Evolutionary conservation across 2,329 filamentous ascomycete genomes (phyloP).

Genomic region (Venturiaceae sp.): DNA sequence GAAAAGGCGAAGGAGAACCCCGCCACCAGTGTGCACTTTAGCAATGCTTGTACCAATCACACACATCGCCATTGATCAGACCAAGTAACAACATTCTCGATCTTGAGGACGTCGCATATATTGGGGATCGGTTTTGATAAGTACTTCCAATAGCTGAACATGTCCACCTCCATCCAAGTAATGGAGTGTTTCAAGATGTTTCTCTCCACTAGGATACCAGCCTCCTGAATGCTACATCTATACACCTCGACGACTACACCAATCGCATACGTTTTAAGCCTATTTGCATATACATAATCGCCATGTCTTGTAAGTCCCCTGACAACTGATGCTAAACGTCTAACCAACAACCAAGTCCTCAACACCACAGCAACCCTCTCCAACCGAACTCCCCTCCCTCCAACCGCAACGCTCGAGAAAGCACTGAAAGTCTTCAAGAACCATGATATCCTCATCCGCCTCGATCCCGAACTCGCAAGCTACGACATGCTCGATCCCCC

Average conservation of each 20-base stretch:
- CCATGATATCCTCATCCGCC: conserved; percentile 24
- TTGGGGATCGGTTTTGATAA: not conserved
- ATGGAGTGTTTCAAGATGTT: not conserved
- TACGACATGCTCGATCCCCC: conserved; percentile 19
- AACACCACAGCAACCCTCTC: conserved; percentile 21
- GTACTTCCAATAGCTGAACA: not conserved
- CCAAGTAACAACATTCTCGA: not conserved
- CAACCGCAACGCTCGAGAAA: conserved; percentile 13
- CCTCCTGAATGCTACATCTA: not conserved
- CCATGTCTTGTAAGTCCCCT: not conserved
- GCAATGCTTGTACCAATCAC: not conserved
- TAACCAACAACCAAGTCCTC: conserved; percentile 15
- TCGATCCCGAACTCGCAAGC: conserved; percentile 25
- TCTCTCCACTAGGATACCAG: not conserved
- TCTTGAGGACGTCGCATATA: not conserved
- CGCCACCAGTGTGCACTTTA: too few relatives aligned
- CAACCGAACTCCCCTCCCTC: conserved; percentile 23
- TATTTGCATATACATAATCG: not conserved
- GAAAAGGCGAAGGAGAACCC: too few relatives aligned
- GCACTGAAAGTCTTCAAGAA: conserved; percentile 20
- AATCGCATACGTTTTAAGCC: not conserved
- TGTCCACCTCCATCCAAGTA: not conserved
- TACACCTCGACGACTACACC: not conserved
- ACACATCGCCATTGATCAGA: not conserved
- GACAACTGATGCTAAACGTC: not conserved